These are phyloP conservation scores for Flaveria linearis DNA, from an alignment of 129 eudicot genomes.

Conservation along the genomic window DNA sequence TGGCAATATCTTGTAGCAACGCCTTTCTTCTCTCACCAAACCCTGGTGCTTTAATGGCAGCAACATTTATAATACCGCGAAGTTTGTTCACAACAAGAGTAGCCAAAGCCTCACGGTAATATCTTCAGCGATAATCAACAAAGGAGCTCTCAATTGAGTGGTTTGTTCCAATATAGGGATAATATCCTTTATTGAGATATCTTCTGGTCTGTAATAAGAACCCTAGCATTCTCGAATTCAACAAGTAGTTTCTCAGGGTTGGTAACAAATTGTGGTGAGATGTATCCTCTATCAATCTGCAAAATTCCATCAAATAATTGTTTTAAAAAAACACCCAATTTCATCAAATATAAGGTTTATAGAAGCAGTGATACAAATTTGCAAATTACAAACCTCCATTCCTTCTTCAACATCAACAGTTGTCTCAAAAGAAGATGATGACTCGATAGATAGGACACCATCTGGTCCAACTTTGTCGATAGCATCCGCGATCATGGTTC, in stretches of 20 bases:
- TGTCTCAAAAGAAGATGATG: conserved; percentile 90
- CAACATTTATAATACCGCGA: conserved; percentile 72
- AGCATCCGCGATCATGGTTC: conserved; percentile 94
- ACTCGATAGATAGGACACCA: conserved; percentile 87
- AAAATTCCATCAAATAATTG: background rate
- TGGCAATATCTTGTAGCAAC: conserved; percentile 87
- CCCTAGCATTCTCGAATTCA: conserved; percentile 89
- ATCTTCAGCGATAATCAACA: conserved; percentile 78
- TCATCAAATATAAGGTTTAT: background rate
- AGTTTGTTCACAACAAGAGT: conserved; percentile 91
- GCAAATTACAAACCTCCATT: conserved; percentile 73
- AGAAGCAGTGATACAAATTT: background rate
- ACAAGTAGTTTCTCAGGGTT: conserved; percentile 78
- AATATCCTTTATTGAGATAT: conserved; percentile 86
- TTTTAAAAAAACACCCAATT: too few relatives aligned
- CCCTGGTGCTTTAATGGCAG: conserved; percentile 88
- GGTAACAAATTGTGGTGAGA: conserved; percentile 95
- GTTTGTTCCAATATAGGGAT: conserved; percentile 83
- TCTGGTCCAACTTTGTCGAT: conserved; percentile 95
- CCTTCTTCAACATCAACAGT: conserved; percentile 97
- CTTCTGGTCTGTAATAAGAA: conserved; percentile 88
- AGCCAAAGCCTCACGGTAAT: conserved; percentile 83
- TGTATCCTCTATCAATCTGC: conserved; percentile 93
- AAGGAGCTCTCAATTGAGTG: conserved; percentile 80
- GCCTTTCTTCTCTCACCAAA: conserved; percentile 91